Evolutionary conservation across 1,284 basidiomycete genomes (phyloP).

Genomic region (Cryptococcus depauperatus): DNA sequence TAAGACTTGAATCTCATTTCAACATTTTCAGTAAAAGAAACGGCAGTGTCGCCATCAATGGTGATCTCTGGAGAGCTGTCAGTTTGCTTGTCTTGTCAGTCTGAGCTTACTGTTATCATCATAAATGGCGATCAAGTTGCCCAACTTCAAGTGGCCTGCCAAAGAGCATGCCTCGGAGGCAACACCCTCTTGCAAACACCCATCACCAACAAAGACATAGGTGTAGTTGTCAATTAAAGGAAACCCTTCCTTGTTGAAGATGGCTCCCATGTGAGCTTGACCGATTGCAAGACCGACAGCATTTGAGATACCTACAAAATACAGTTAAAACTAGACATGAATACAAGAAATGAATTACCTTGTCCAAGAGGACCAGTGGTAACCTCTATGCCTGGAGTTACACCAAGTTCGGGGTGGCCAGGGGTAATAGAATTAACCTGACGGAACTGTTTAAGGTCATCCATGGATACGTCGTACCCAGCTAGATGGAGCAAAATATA

Average conservation of each 20-base stretch:
- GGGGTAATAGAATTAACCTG: slow-evolving; percentile 83
- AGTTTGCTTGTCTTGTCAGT: no score
- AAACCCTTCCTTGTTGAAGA: slow-evolving; percentile 82
- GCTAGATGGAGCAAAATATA: slow-evolving; percentile 47
- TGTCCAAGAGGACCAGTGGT: slow-evolving; percentile 95
- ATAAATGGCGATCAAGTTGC: slow-evolving; percentile 84
- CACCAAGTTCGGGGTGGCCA: slow-evolving; percentile 81
- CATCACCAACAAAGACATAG: slow-evolving; percentile 86
- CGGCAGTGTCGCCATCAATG: slow-evolving; percentile 86
- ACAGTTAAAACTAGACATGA: background rate
- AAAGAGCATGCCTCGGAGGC: slow-evolving; percentile 82
- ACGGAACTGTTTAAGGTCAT: slow-evolving; percentile 47
- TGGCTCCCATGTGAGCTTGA: slow-evolving; percentile 76
- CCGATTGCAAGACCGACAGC: slow-evolving; percentile 89
- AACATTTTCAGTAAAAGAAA: slow-evolving; percentile 92
- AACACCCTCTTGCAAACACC: slow-evolving; percentile 94
- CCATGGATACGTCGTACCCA: slow-evolving; percentile 50
- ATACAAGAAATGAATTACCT: slow-evolving; percentile 46
- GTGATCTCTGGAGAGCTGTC: slow-evolving; percentile 64
- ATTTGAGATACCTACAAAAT: slow-evolving; percentile 59
- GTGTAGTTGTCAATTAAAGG: slow-evolving; percentile 83
- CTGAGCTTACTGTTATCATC: slow-evolving; percentile 74
- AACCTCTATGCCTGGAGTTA: slow-evolving; percentile 89
- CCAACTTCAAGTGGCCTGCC: slow-evolving; percentile 83
- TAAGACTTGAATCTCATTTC: slow-evolving; percentile 79